Evolutionary conservation across 768 basidiomycete species (phyloP), one percentile per base, ranked within the genome.

Genomic region (Termitomyces sp.): DNA sequence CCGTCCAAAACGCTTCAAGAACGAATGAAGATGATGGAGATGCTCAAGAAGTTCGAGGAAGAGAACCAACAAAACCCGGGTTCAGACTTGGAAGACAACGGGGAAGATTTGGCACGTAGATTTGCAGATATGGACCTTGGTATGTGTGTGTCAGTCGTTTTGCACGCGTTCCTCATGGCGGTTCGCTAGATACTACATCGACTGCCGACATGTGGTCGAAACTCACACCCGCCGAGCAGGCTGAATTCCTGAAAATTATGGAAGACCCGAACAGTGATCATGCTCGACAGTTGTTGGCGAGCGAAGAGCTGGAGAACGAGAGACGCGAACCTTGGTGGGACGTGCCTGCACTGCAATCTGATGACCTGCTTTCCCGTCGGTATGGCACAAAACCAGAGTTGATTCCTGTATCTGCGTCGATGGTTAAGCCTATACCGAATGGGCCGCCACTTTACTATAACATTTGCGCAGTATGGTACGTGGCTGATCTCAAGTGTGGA

Each of bases 311-410:
- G 1, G 77, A 77, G 29, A 69, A 71, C 5, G 77, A 76, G n/a
- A 75, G 70, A 21, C 70, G 71, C 4, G 71, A 74, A 5, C 91
- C 92, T 5, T 95, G 92, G 92, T 95, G 92, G 91, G 79, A 85
- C 54, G 71, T 64, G 19, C 60, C 64, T 31, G 34, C 25, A 19
- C 23, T 60, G n/a, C 62, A 53, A 44, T 51, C 41, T 50, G 62
- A 65, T 21, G 50, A 44, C 41, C 40, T 44, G 19, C 32, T 34
- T 23, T 17, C 10, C 32, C 56, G 37, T 27, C 67, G 64, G 23
- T 71, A 74, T 62, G 79, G 79, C 3, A 21, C 58, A 12, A 71
- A 67, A 46, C 85, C 84, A 23, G 56, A 68, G 3, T 64, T 77
- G 43, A 80, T 87, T 59, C 41, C 53, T 7, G 68, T 87, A 17